Evolutionary conservation across 1,139 yeast species (phyloP), one percentile per base, ranked within the genome.

Genomic region (Keqinozyma sinolaborantium): DNA sequence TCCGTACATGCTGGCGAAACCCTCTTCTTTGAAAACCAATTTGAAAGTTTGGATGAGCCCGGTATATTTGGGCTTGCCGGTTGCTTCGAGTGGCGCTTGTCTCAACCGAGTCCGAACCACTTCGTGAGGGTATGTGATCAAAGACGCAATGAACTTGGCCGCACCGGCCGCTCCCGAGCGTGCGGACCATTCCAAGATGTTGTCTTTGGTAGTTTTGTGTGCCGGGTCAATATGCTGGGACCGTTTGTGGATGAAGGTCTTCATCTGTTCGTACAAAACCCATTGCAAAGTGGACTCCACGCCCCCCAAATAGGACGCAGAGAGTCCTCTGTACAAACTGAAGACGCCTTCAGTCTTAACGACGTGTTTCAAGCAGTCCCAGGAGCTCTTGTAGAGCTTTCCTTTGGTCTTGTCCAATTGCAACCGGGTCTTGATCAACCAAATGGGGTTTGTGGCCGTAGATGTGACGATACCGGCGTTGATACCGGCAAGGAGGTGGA

Each of bases 381-480:
- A 73, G 4, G 96, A 85, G 58, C 84, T 90, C 38, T 73, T 81
- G 56, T 90, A 92, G 43, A 73, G 72, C 41, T 80, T 77, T 10
- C 73, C 71, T 30, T 73, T 70, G 12, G 76, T 60, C 53, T 81
- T 84, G 56, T 92, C 98, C 36, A 94, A 70, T 52, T 94, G 99
- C 30, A 94, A 71, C 49, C 99, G 73, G 1, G 99, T 94, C 57
- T 94, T 94, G 38, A 94, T 83, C 42, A 94, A 68, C 99, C 99
- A 94, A 35, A 94, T 94, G n/a, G 99, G 99, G 54, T 94, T 94
- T 0, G 99, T 94, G n/a, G 94, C 95, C 0, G 98, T 92, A 3
- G 97, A 83, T 0, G 98, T 94, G 14, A 84, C 94, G 53, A 92
- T 70, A 3, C 99, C 98, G 0, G 99, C 99, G 47, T 74, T 74